phyloP scores from a whole-genome alignment of 2,329 filamentous ascomycete genomes.

The Fusarium sarcochroum region DNA sequence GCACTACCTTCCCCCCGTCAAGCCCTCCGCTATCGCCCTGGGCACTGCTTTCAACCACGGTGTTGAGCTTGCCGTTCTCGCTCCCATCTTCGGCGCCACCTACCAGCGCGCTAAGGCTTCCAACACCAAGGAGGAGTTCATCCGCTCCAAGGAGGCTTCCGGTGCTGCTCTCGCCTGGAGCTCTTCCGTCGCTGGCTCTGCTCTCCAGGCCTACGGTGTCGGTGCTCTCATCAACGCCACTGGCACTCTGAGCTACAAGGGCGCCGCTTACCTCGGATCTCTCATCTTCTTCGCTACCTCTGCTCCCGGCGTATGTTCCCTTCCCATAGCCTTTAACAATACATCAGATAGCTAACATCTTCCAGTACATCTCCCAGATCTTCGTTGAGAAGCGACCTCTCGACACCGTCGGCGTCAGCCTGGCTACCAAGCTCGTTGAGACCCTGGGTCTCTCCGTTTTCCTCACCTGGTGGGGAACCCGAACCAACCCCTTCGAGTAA shows the following conservation, averaged over 20 bases:
- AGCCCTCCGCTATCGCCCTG: constrained; percentile 97
- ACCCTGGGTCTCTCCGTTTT: constrained; percentile 92
- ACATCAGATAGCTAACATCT: constrained; percentile 8
- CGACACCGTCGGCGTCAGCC: constrained; percentile 89
- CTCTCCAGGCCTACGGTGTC: constrained; percentile 89
- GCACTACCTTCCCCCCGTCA: constrained; percentile 80
- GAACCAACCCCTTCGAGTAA: constrained; percentile 92
- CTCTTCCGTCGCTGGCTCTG: constrained; percentile 89
- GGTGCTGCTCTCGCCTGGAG: constrained; percentile 91
- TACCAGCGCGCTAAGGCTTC: constrained; percentile 92
- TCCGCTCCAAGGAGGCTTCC: constrained; percentile 91
- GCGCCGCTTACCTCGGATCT: constrained; percentile 90
- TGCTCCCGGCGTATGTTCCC: constrained; percentile 80
- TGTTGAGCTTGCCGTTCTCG: constrained; percentile 87
- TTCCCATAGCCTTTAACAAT: neutral
- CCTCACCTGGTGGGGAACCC: constrained; percentile 97
- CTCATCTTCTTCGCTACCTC: constrained; percentile 93
- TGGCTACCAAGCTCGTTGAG: constrained; percentile 88
- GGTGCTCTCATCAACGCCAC: constrained; percentile 94
- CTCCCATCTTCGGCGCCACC: constrained; percentile 92
- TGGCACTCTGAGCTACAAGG: constrained; percentile 95
- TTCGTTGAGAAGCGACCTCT: constrained; percentile 92
- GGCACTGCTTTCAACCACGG: constrained; percentile 97
- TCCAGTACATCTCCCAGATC: constrained; percentile 86
- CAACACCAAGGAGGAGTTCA: constrained; percentile 97